Evolutionary conservation across 2,329 filamentous ascomycete species (phyloP).

Genomic region (Fonsecaea pugnacius): DNA sequence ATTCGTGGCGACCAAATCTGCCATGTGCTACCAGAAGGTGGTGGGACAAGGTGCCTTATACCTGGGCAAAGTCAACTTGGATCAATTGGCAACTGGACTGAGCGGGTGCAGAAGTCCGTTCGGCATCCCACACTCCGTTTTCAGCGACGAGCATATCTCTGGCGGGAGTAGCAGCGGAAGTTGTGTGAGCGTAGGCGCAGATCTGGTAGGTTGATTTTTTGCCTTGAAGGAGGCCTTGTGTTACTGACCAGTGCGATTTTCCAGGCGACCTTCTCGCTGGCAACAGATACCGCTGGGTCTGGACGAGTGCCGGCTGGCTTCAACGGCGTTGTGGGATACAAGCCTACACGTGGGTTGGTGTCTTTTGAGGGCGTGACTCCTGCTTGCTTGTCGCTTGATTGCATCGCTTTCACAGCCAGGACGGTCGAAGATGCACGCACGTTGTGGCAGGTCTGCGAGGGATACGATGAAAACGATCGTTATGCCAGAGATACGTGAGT

Average conservation of each 20-base stretch:
- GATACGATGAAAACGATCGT: constrained; percentile 55
- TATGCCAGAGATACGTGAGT: constrained; percentile 53
- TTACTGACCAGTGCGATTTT: not conserved
- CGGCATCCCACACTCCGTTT: constrained; percentile 60
- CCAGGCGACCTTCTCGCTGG: constrained; percentile 56
- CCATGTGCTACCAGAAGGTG: constrained; percentile 54
- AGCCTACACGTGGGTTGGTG: constrained; percentile 39
- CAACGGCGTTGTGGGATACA: constrained; percentile 39
- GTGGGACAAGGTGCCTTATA: constrained; percentile 59
- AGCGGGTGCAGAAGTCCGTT: constrained; percentile 64
- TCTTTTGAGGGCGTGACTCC: constrained; percentile 38
- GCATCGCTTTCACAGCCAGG: constrained; percentile 55
- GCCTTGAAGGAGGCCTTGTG: not conserved
- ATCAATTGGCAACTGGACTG: constrained; percentile 66
- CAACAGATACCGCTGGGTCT: constrained; percentile 41
- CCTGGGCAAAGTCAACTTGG: constrained; percentile 63
- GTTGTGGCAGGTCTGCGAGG: constrained; percentile 56
- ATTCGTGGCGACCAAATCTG: constrained; percentile 53
- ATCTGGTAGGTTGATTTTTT: constrained; percentile 46
- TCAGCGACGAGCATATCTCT: constrained; percentile 54
- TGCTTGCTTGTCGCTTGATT: constrained; percentile 63
- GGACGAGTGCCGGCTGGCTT: constrained; percentile 40
- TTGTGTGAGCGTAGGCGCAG: constrained; percentile 59
- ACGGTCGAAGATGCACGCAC: constrained; percentile 56
- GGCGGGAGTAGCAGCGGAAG: constrained; percentile 64